Percentiles rank a stretch among this genome's conserved stretches.
These are phyloP conservation scores for Aspergillus diversus DNA, from an alignment of 495 filamentous ascomycete species.

Conservation along the genomic window DNA sequence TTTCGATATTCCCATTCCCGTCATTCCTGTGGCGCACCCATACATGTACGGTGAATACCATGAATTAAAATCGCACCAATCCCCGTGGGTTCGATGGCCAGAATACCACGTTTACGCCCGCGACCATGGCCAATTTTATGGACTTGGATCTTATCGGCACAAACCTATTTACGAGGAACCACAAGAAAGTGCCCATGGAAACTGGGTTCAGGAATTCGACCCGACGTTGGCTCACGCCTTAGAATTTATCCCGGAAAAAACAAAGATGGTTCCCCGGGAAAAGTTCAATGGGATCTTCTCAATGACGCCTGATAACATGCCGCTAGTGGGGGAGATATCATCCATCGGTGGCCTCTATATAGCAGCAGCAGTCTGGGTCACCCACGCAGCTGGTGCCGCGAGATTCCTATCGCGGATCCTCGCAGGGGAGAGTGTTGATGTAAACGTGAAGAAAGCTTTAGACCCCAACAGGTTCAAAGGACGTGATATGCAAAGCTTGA, in stretches of 20 bases:
- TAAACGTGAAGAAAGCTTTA: conserved; percentile 23
- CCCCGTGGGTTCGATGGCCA: conserved; percentile 37
- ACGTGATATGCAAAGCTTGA: conserved; percentile 23
- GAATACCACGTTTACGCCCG: conserved; percentile 40
- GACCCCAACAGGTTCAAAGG: conserved; percentile 32
- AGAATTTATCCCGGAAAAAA: conserved; percentile 26
- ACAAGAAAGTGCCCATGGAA: conserved; percentile 28
- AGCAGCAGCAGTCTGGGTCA: conserved; percentile 40
- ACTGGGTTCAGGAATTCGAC: conserved; percentile 32
- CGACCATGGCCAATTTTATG: conserved; percentile 35
- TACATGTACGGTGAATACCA: conserved; percentile 34
- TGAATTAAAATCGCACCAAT: conserved; percentile 15
- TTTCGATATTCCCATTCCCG: conserved; percentile 32
- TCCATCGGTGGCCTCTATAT: conserved; percentile 29
- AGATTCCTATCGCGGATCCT: conserved; percentile 30
- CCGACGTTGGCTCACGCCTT: conserved; percentile 12
- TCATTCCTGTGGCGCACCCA: conserved; percentile 39
- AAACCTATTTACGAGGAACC: conserved; percentile 27
- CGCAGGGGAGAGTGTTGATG: conserved; percentile 23
- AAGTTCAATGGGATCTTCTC: conserved; percentile 41
- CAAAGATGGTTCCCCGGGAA: conserved; percentile 19
- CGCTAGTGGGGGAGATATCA: conserved; percentile 32
- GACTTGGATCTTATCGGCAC: conserved; percentile 38
- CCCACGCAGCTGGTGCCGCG: conserved; percentile 38
- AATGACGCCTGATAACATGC: conserved; percentile 41